Evolutionary conservation across 805 yeast genomes (phyloP), one percentile per base, ranked within the genome.

Genomic region (Hanseniaspora valbyensis): DNA sequence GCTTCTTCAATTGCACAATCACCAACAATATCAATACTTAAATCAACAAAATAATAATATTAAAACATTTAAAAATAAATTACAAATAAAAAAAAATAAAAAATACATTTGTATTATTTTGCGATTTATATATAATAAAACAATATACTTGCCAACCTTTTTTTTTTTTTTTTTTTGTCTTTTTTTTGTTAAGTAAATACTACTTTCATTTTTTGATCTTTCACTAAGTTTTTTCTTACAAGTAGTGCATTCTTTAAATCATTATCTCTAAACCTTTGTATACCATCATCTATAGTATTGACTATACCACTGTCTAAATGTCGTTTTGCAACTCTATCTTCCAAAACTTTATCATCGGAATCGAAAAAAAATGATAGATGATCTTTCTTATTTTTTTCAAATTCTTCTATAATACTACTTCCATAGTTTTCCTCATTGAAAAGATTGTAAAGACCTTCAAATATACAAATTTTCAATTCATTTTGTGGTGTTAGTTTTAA

Each of bases 391-490:
- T 55, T 56, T 0, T 60, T 59, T 2, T 33, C 21, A 44, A 65
- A n/a, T 34, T 53, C 42, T 14, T 54, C 38, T 33, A 54, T 50
- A 8, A 59, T 50, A 8, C 55, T 43, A 26, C 33, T 45, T 95
- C 95, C 50, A 40, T 21, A 87, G 13, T 75, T 75, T 25, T 70
- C 75, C 34, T 74, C 74, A 32, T 73, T 61, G 46, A 85, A 66
- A 39, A 80, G 70, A 9, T 87, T 67, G 60, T 88, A 87, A 42
- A 81, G 69, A 0, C 96, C 95, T 60, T 87, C 96, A 34, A 85
- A 59, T 3, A 87, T 71, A 3, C 87, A 63, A 1, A 86, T 72
- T 52, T 77, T 66, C 2, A 77, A 69, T 2, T 62, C 66, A 3
- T 24, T 30, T 9, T 4, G 7, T 12, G 28, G 29, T 14, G 32